phyloP scores from a whole-genome alignment of 495 filamentous ascomycete genomes.

The Hypoxylon subgilvum region DNA sequence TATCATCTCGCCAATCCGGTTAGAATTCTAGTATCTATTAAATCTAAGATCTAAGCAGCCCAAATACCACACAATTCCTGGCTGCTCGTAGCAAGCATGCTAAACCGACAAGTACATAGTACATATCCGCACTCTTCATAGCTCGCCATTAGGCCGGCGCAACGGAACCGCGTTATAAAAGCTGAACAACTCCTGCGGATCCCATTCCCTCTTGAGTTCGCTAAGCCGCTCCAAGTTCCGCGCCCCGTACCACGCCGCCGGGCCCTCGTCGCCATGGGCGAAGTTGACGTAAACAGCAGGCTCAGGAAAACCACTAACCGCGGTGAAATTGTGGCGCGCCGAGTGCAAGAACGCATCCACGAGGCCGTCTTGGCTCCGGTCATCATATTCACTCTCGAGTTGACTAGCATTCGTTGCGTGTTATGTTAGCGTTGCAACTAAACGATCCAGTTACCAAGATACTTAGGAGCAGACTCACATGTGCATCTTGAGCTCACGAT shows the following conservation, averaged over 20 bases:
- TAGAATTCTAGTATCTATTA: no score
- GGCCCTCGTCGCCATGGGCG: slow-evolving; percentile 47
- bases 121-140: no score
- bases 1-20: no score
- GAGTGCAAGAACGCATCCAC: background rate
- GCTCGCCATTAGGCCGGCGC: background rate
- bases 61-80: no score
- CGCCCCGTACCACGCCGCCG: slow-evolving; percentile 31
- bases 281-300: slow-evolving; percentile 42
- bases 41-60: no score
- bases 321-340: background rate
- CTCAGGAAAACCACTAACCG: background rate
- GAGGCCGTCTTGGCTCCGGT: background rate
- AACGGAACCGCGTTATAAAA: background rate
- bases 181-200: slow-evolving; percentile 35
- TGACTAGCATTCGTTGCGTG: background rate
- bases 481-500: slow-evolving; percentile 31
- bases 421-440: background rate
- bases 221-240: slow-evolving; percentile 38
- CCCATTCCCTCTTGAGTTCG: slow-evolving; percentile 39
- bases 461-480: slow-evolving; percentile 20
- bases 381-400: slow-evolving; percentile 8
- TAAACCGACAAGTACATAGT: no score
- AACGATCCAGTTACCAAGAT: no score
- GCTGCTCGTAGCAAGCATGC: no score